These are phyloP conservation scores for Amphirosellinia nigrospora DNA, from an alignment of 495 filamentous ascomycete genomes.

Conservation along the genomic window DNA sequence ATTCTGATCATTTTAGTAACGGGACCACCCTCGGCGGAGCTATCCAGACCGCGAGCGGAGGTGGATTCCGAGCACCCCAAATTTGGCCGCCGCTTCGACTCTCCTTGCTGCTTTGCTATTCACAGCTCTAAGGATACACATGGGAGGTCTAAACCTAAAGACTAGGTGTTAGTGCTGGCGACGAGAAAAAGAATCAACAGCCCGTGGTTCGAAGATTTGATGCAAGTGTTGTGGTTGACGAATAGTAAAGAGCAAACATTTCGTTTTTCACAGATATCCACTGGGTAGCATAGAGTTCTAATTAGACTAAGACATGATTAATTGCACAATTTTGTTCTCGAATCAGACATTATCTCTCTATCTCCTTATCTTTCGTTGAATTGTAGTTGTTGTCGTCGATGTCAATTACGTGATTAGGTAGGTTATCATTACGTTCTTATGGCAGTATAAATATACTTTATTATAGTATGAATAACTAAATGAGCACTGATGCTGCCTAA, in stretches of 20 bases:
- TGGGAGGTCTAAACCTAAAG: conserved; percentile 29
- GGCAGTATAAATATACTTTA: neutral
- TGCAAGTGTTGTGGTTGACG: conserved; percentile 29
- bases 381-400: no score
- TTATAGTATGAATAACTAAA: neutral
- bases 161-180: neutral
- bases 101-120: conserved; percentile 50
- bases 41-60: conserved; percentile 52
- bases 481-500: no score
- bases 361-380: neutral
- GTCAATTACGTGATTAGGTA: no score
- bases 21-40: conserved; percentile 71
- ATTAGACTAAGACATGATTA: neutral
- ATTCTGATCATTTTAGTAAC: conserved; percentile 46
- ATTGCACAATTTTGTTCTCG: neutral
- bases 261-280: neutral
- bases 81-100: conserved; percentile 57
- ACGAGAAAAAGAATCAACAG: neutral
- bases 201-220: conserved; percentile 24
- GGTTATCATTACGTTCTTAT: neutral
- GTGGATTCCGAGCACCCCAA: conserved; percentile 64
- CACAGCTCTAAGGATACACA: conserved; percentile 50
- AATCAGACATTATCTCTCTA: neutral
- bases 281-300: neutral
- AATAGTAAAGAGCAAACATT: neutral